phyloP scores from a whole-genome alignment of 2,329 filamentous ascomycete species.

The Alternaria brassicicola region DNA sequence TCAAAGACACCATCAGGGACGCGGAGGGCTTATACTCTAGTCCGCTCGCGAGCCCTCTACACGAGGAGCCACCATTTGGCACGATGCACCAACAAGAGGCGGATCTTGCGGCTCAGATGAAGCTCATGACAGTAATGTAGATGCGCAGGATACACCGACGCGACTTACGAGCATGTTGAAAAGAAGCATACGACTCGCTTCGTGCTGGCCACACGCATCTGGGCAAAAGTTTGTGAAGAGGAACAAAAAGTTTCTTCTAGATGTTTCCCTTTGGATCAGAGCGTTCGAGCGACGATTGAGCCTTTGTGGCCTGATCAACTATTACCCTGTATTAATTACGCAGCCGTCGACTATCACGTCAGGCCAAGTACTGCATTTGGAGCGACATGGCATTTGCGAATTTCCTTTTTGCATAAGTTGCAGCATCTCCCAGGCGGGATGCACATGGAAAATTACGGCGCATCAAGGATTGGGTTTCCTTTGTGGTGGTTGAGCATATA shows the following conservation, averaged over 20 bases:
- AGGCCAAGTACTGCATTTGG: slow-evolving; percentile 40
- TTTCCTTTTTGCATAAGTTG: slow-evolving; percentile 35
- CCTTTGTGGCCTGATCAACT: slow-evolving; percentile 23
- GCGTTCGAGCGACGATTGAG: slow-evolving; percentile 37
- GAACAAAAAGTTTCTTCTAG: slow-evolving; percentile 37
- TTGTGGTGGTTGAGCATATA: slow-evolving; percentile 21
- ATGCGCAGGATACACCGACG: slow-evolving; percentile 28
- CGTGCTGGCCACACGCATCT: slow-evolving; percentile 24
- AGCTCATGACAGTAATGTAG: slow-evolving; percentile 52
- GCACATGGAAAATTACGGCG: slow-evolving; percentile 21
- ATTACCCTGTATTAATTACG: slow-evolving; percentile 42
- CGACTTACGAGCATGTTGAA: slow-evolving; percentile 13
- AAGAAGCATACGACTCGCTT: slow-evolving; percentile 5
- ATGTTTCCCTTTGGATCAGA: slow-evolving; percentile 41
- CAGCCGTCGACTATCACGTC: slow-evolving; percentile 29
- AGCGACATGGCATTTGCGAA: slow-evolving; percentile 40
- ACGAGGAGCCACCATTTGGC: slow-evolving; percentile 46
- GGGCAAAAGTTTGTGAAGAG: slow-evolving; percentile 26
- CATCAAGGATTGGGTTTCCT: slow-evolving; percentile 15
- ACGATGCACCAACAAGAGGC: slow-evolving; percentile 43
- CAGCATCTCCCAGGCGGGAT: slow-evolving; percentile 27
- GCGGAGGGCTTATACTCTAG: slow-evolving; percentile 56
- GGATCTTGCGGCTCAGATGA: slow-evolving; percentile 46
- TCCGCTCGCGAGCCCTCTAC: slow-evolving; percentile 46
- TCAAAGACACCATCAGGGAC: slow-evolving; percentile 56